phyloP scores from a whole-genome alignment of 805 yeast genomes.

The Citeromyces matritensis region DNA sequence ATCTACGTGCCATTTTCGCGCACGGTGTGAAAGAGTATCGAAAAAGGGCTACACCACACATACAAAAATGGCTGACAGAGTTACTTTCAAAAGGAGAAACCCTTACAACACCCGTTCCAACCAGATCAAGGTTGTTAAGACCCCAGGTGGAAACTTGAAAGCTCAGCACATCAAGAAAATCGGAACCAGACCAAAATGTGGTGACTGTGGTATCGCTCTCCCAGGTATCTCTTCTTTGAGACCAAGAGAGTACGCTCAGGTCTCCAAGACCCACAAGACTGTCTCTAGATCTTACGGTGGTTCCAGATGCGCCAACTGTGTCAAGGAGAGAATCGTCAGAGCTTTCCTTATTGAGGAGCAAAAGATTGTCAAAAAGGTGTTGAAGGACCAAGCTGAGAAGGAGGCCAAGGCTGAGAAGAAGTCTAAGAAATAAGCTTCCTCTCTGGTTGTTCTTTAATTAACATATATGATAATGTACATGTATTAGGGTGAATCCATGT shows the following conservation, averaged over 20 bases:
- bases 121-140: conserved; percentile 98
- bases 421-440: neutral
- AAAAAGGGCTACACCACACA: neutral
- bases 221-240: conserved; percentile 78
- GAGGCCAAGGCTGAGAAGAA: conserved; percentile 48
- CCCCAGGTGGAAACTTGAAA: conserved; percentile 99
- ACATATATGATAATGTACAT: too few relatives aligned
- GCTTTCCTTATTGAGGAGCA: conserved; percentile 99
- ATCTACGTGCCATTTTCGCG: conserved; percentile 1
- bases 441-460: too few relatives aligned
- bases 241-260: conserved; percentile 94
- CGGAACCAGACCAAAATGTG: conserved; percentile 80
- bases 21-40: too few relatives aligned
- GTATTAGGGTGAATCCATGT: too few relatives aligned
- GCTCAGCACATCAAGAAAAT: conserved; percentile 94
- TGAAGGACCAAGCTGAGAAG: conserved; percentile 90
- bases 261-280: conserved; percentile 94
- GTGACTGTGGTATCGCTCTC: conserved; percentile 66
- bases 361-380: conserved; percentile 98
- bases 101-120: conserved; percentile 99
- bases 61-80: conserved; percentile 93
- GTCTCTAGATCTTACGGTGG: conserved; percentile 99
- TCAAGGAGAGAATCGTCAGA: conserved; percentile 98
- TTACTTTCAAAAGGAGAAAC: conserved; percentile 97
- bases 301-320: conserved; percentile 95